These are phyloP conservation scores for Neotropicomus parvogracilis DNA, from an alignment of 1,284 basidiomycete species.

Conservation along the genomic window DNA sequence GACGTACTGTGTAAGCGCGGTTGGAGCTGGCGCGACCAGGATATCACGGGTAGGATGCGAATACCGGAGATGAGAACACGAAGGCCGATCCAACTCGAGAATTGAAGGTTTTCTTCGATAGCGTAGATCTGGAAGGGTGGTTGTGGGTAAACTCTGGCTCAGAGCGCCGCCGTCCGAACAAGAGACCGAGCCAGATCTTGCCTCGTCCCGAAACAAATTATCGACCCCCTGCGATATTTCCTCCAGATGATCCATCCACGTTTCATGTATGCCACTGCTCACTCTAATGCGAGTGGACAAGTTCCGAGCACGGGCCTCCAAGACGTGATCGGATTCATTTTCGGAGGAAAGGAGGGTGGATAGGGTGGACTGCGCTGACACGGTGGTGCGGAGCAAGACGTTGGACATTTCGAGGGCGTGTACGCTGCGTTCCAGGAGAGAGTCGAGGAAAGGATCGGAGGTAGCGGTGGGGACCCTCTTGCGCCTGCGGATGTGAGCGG, in stretches of 20 bases:
- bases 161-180: constrained; percentile 34
- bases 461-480: constrained; percentile 16
- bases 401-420: constrained; percentile 82
- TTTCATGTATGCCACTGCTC: constrained; percentile 41
- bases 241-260: constrained; percentile 66
- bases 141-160: constrained; percentile 52
- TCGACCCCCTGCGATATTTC: constrained; percentile 62
- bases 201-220: constrained; percentile 41
- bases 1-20: constrained; percentile 69
- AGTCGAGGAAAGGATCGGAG: constrained; percentile 56
- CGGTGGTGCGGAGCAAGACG: constrained; percentile 65
- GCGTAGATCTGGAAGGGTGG: constrained; percentile 29
- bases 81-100: constrained; percentile 40
- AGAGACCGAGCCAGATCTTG: constrained; percentile 4
- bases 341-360: constrained; percentile 44
- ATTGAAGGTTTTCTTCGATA: constrained; percentile 46
- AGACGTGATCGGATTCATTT: constrained; percentile 36
- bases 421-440: constrained; percentile 73
- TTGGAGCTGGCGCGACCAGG: constrained; percentile 62
- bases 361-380: constrained; percentile 63
- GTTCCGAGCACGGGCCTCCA: constrained; percentile 45
- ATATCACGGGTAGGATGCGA: constrained; percentile 48
- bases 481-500: constrained; percentile 22
- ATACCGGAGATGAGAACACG: constrained; percentile 43
- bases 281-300: constrained; percentile 50